Conservation (phyloP, 1,284 basidiomycete species). For the Fomitopsis betulina region DNA sequence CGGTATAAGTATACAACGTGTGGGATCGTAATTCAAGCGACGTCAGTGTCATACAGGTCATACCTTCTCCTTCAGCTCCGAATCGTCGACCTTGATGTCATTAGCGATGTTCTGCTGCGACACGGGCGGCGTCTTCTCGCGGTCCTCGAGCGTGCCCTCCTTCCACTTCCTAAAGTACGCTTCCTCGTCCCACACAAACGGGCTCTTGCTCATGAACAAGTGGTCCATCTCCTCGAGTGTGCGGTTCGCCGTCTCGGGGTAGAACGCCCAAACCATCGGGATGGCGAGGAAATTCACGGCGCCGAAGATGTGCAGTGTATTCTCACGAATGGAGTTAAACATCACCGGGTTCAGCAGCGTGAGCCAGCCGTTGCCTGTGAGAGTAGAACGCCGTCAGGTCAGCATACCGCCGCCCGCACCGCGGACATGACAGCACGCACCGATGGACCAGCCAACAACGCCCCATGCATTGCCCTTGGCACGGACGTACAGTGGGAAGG, state of each 20-base stretch:
- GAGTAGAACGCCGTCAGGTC: background rate
- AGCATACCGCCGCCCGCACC: too few relatives aligned
- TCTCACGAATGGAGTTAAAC: slow-evolving; percentile 31
- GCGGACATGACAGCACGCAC: too few relatives aligned
- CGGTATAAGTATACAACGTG: background rate
- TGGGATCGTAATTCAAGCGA: background rate
- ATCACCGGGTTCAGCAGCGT: slow-evolving; percentile 33
- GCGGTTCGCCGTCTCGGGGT: slow-evolving; percentile 49
- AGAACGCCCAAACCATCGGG: slow-evolving; percentile 45
- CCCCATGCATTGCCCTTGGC: slow-evolving; percentile 54
- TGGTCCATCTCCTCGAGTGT: slow-evolving; percentile 50
- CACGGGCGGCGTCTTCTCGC: background rate
- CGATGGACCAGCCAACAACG: slow-evolving; percentile 47
- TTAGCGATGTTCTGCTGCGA: background rate
- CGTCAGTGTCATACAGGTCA: background rate
- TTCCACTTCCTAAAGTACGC: slow-evolving; percentile 27
- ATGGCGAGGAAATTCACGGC: slow-evolving; percentile 43
- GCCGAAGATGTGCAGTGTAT: slow-evolving; percentile 42
- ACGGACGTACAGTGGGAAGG: slow-evolving; percentile 61
- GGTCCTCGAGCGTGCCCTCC: slow-evolving; percentile 10
- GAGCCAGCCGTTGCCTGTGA: slow-evolving; percentile 26
- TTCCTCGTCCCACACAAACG: slow-evolving; percentile 46
- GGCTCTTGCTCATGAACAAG: slow-evolving; percentile 40
- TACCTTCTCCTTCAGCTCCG: slow-evolving; percentile 1
- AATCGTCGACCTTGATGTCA: slow-evolving; percentile 8